Percentiles rank a stretch among this genome's conserved stretches.
Conservation (phyloP, 1,284 basidiomycete species). For the Ustanciosporium gigantosporum region DNA sequence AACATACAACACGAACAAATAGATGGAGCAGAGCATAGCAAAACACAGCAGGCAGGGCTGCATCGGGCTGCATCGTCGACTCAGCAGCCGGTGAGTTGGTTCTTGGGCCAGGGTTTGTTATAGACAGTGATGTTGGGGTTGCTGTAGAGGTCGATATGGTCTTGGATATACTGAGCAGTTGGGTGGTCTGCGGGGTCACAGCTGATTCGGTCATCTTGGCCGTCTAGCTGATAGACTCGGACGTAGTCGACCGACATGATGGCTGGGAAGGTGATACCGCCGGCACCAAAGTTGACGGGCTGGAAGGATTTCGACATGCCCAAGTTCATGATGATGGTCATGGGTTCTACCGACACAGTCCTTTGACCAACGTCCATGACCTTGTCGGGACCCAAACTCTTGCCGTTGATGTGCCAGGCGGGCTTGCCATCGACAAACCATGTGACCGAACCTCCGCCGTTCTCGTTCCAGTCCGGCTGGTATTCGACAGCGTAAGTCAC, state of each 20-base stretch:
- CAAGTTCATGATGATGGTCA: slow-evolving; percentile 56
- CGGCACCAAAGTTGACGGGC: slow-evolving; percentile 39
- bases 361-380: slow-evolving; percentile 46
- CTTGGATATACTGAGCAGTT: slow-evolving; percentile 54
- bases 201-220: slow-evolving; percentile 24
- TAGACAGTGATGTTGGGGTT: slow-evolving; percentile 56
- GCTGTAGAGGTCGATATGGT: slow-evolving; percentile 52
- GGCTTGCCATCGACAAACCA: slow-evolving; percentile 56
- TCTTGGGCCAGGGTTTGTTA: slow-evolving; percentile 46
- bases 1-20: not conserved
- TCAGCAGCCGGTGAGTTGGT: slow-evolving; percentile 43
- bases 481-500: slow-evolving; percentile 58
- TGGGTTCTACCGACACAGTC: slow-evolving; percentile 55
- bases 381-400: slow-evolving; percentile 23
- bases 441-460: slow-evolving; percentile 48
- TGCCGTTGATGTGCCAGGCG: slow-evolving; percentile 48
- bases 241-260: slow-evolving; percentile 51
- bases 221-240: slow-evolving; percentile 51
- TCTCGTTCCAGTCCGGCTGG: slow-evolving; percentile 51
- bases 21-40: not conserved
- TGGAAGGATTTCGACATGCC: slow-evolving; percentile 57
- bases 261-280: slow-evolving; percentile 42
- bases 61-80: too few species aligned
- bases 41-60: not conserved
- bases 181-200: slow-evolving; percentile 57